Conservation (phyloP, 768 basidiomycete genomes). For the Lentinula raphanica region DNA sequence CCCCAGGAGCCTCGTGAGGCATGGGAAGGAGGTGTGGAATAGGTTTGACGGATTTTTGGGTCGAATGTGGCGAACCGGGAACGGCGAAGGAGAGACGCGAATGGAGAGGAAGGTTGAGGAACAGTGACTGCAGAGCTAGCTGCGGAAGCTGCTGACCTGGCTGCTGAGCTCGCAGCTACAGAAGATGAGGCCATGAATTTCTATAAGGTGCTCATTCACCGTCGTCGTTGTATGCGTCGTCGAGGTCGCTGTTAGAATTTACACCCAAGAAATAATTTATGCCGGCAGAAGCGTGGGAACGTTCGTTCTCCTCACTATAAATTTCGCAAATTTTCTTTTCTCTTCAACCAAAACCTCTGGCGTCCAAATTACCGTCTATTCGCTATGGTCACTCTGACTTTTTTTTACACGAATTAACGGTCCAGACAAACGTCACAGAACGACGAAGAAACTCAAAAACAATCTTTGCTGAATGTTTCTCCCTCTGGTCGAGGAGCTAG, state of each 20-base stretch:
- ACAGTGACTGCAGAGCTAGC: neutral
- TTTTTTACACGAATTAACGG: conserved; percentile 56
- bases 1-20: conserved; percentile 80
- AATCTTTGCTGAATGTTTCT: conserved; percentile 89
- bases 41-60: conserved; percentile 72
- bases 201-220: neutral
- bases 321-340: neutral
- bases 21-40: conserved; percentile 63
- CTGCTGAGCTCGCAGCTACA: conserved; percentile 1
- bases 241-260: too few relatives aligned
- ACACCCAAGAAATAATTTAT: neutral
- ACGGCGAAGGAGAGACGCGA: conserved; percentile 70
- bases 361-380: conserved; percentile 81
- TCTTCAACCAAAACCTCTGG: conserved; percentile 38
- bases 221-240: neutral
- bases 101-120: conserved; percentile 52
- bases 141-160: conserved; percentile 9
- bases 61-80: conserved; percentile 82
- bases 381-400: conserved; percentile 37
- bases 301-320: conserved; percentile 21
- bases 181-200: conserved; percentile 12
- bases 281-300: neutral
- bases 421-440: conserved; percentile 91
- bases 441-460: conserved; percentile 73
- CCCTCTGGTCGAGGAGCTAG: conserved; percentile 85